Evolutionary conservation across 805 yeast genomes (phyloP), one percentile per base, ranked within the genome.

Genomic region (Saturnispora diversa): DNA sequence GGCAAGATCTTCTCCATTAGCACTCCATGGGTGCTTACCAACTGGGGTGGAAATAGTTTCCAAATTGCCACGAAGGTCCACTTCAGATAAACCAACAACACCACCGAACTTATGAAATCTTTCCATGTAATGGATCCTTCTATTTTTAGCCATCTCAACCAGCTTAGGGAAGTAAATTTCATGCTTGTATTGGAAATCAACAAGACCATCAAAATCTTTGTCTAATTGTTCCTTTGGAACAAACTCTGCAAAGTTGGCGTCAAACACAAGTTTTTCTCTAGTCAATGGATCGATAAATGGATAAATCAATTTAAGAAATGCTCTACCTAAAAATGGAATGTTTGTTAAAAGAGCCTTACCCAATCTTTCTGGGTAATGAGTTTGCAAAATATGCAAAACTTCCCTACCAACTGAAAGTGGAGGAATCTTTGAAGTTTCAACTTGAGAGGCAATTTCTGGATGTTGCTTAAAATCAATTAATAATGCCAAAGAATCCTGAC

Each of bases 271-370:
- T 64, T 92, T 92, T 61, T 88, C 96, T 46, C 95, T 72, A 2
- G 99, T 92, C 54, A 85, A 64, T 8, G 98, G 97, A 57, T 92
- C 98, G 49, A 92, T 92, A 59, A 92, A 92, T 5, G 99, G 98
- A 53, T 84, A 85, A 48, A 90, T 88, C 47, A 92, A 65, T 64
- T 84, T 88, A 50, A 92, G 66, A 54, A 92, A 92, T 8, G 95
- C 80, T 84, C 95, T 84, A 6, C 88, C 97, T 41, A 88, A 63
- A 75, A 92, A 84, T 11, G 97, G 97, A 49, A 92, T 87, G 61
- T 92, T 90, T 36, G 94, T 84, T 40, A 92, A 69, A 35, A 88
- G 69, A 0, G 97, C 97, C 56, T 80, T 82, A 29, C 99, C 99
- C 44, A 92, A 69, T 53, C 99, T 75, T 60, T 92, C 99, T 4